Evolutionary conservation across 2,329 filamentous ascomycete species (phyloP).

Genomic region (Fusarium metavorans): DNA sequence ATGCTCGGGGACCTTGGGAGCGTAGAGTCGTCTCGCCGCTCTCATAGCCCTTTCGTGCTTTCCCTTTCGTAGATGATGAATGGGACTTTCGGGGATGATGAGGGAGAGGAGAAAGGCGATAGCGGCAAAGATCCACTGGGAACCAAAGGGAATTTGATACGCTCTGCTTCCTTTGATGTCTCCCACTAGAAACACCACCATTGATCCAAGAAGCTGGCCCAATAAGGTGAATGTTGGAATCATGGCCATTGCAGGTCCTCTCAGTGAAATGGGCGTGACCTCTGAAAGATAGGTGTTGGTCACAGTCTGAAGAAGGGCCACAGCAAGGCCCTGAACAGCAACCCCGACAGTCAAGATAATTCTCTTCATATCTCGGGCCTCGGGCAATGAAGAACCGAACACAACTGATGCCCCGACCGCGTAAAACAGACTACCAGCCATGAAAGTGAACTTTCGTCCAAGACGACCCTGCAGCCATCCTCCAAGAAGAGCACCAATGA

Average conservation of each 20-base stretch:
- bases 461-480: conserved; percentile 13
- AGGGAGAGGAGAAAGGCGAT: neutral
- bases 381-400: neutral
- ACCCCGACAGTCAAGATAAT: neutral
- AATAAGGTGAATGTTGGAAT: neutral
- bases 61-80: neutral
- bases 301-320: neutral
- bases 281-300: conserved; percentile 7
- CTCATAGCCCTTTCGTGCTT: neutral
- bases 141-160: conserved; percentile 4
- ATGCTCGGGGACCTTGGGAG: neutral
- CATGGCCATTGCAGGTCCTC: conserved; percentile 2
- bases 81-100: conserved; percentile 1
- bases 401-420: neutral
- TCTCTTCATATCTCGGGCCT: neutral
- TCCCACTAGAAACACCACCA: neutral
- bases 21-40: neutral
- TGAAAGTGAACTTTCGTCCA: conserved; percentile 2
- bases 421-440: neutral
- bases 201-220: conserved; percentile 3
- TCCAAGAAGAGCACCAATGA: neutral
- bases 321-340: neutral
- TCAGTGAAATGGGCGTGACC: neutral
- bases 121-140: conserved; percentile 3
- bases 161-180: neutral